Evolutionary conservation across 495 filamentous ascomycete genomes (phyloP).

Genomic region (Gamarada debralockiae): DNA sequence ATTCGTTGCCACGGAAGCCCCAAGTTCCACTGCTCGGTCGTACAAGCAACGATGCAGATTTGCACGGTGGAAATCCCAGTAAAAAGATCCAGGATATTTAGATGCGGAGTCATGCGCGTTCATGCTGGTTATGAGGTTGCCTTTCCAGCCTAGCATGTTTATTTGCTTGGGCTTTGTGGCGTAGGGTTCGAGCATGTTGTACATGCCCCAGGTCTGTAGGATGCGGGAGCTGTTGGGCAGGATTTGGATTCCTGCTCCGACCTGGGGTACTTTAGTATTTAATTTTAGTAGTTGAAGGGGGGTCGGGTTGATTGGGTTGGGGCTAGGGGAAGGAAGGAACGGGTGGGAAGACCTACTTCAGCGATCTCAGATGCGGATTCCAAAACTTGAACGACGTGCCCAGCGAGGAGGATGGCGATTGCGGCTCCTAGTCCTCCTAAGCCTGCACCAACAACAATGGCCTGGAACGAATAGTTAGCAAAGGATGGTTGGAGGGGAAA

Average conservation of each 20-base stretch:
- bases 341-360: no score
- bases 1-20: conserved; percentile 43
- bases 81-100: conserved; percentile 44
- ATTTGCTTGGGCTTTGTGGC: conserved; percentile 30
- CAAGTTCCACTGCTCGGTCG: conserved; percentile 47
- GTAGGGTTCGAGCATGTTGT: conserved; percentile 25
- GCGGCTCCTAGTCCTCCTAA: conserved; percentile 65
- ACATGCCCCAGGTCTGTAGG: conserved; percentile 41
- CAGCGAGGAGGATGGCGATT: conserved; percentile 53
- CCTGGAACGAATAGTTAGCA: conserved; percentile 17
- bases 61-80: conserved; percentile 56
- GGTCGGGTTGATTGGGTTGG: not conserved
- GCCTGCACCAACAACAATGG: conserved; percentile 63
- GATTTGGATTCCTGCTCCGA: conserved; percentile 59
- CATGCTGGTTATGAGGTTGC: conserved; percentile 10
- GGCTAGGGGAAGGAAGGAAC: not conserved
- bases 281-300: not conserved
- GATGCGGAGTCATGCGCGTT: conserved; percentile 35
- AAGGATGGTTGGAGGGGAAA: not conserved
- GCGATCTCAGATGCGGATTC: conserved; percentile 59
- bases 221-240: conserved; percentile 50
- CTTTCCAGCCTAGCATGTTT: conserved; percentile 16
- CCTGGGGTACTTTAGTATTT: conserved; percentile 20
- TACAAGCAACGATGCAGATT: conserved; percentile 52
- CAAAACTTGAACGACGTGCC: conserved; percentile 58